Base-by-base conservation (phyloP, 176 grass and related monocot genomes). In the Chloris gayana region DNA sequence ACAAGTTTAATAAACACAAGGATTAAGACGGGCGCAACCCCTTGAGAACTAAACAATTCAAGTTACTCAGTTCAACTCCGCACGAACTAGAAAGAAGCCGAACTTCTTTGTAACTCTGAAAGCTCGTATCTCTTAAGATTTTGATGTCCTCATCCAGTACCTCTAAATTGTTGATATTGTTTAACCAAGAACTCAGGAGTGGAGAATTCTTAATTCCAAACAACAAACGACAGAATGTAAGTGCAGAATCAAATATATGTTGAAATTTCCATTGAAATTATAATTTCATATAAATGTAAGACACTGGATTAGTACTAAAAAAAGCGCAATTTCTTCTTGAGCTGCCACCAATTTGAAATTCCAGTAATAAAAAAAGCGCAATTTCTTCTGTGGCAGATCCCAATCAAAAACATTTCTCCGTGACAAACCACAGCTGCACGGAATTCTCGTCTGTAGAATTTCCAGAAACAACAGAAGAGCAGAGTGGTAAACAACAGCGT, bases 1-100 rank as follows among this genome's bases (percentile, higher is more conserved):
- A 26, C 11, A 69, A 47, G 73, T 29, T 64, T 42, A 80, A 63
- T 45, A 64, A 69, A 67, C 63, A 3, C 61, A 63, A 34, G 62
- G 13, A 56, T 51, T 56, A 4, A 75, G 41, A 80, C 33, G 54
- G 41, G 70, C 24, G 46, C 14, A 32, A 9, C 6, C 30, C 10
- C 51, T 33, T 41, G 64, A 70, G 12, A 7, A 54, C 22, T 81
- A 71, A 76, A 85, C 64, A 70, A 83, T 58, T 39, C 57, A 56
- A 53, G 45, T 26, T 67, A 50, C 11, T 38, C 21, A n/a, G 31
- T 74, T 64, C 32, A 39, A 24, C 53, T 56, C 51, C 53, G 53
- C 70, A 45, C 51, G 27, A n/a, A 29, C 58, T 71, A 65, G 5
- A 67, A 58, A 32, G 51, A 70, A 39, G 64, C 18, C 72, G 18